phyloP scores from a whole-genome alignment of 1,284 basidiomycete genomes.

The Naganishia sp. region DNA sequence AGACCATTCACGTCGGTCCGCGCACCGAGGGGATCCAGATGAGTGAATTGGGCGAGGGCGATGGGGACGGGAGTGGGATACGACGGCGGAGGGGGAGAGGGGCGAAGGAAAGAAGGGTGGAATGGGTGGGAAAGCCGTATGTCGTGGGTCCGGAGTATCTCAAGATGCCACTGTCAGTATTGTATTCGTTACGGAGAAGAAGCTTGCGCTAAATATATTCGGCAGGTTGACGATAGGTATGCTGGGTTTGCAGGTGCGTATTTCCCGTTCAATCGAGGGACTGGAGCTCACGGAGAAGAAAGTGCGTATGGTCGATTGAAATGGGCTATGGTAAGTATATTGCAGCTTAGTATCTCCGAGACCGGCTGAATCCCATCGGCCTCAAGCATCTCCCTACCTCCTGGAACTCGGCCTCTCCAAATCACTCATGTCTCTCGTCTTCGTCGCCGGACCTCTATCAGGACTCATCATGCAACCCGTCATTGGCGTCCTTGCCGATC shows the following conservation, averaged over 20 bases:
- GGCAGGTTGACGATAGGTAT: conserved; percentile 68
- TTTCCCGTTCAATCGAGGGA: not conserved
- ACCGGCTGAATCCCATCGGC: conserved; percentile 53
- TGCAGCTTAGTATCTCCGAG: not conserved
- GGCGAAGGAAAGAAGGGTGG: conserved; percentile 42
- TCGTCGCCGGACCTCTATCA: conserved; percentile 88
- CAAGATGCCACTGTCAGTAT: conserved; percentile 61
- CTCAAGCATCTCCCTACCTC: conserved; percentile 73
- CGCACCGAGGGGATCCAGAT: conserved; percentile 11
- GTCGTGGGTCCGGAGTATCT: conserved; percentile 65
- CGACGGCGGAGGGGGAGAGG: conserved; percentile 4
- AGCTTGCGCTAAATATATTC: not conserved
- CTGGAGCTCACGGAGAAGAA: not conserved
- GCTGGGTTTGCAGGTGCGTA: conserved; percentile 70
- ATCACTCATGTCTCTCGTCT: conserved; percentile 83
- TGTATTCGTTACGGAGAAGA: not conserved
- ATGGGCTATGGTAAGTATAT: conserved; percentile 75
- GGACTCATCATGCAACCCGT: conserved; percentile 90
- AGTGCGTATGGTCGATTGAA: conserved; percentile 79
- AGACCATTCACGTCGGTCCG: conserved; percentile 22
- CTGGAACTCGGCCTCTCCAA: conserved; percentile 86
- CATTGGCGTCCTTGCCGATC: conserved; percentile 84
- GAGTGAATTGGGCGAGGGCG: conserved; percentile 14
- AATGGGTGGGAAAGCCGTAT: conserved; percentile 61
- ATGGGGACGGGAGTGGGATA: not conserved